Percentiles rank a stretch among this genome's conserved stretches.
Conservation (phyloP, 495 filamentous ascomycete species). For the Aspergillus nanangensis region DNA sequence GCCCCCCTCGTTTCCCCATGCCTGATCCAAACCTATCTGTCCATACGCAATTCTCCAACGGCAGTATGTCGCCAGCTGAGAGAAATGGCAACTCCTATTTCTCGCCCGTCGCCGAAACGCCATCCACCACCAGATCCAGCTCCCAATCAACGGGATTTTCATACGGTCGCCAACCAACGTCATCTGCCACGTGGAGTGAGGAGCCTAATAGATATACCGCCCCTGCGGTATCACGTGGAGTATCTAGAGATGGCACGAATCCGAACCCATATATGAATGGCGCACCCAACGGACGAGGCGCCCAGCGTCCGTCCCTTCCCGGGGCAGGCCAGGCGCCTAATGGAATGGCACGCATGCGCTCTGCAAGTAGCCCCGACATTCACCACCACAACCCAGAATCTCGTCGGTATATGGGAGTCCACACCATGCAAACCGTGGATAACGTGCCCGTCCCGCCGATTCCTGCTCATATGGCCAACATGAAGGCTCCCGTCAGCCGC, state of each 20-base stretch:
- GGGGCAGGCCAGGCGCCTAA: constrained; percentile 51
- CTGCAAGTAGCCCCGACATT: constrained; percentile 67
- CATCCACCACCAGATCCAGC: constrained; percentile 80
- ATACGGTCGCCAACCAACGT: constrained; percentile 70
- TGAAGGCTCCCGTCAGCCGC: constrained; percentile 57
- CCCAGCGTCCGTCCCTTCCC: constrained; percentile 79
- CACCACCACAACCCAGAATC: constrained; percentile 47
- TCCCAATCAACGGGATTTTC: constrained; percentile 66
- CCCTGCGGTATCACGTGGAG: constrained; percentile 73
- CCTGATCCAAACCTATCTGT: constrained; percentile 62
- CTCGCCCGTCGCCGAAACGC: constrained; percentile 80
- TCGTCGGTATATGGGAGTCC: constrained; percentile 49
- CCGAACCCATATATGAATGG: constrained; percentile 50
- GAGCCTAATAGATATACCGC: constrained; percentile 80
- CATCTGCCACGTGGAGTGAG: constrained; percentile 55
- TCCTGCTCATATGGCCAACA: constrained; percentile 57
- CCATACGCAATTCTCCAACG: constrained; percentile 60
- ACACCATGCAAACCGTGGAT: constrained; percentile 61
- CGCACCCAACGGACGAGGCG: constrained; percentile 56
- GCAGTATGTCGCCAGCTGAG: constrained; percentile 49
- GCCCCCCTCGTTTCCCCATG: constrained; percentile 66
- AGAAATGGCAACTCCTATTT: constrained; percentile 75
- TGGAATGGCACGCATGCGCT: constrained; percentile 52
- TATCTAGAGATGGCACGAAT: constrained; percentile 70
- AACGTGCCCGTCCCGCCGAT: constrained; percentile 62